Evolutionary conservation across 2,329 filamentous ascomycete genomes (phyloP).

Genomic region (Hyphodiscus sp.): DNA sequence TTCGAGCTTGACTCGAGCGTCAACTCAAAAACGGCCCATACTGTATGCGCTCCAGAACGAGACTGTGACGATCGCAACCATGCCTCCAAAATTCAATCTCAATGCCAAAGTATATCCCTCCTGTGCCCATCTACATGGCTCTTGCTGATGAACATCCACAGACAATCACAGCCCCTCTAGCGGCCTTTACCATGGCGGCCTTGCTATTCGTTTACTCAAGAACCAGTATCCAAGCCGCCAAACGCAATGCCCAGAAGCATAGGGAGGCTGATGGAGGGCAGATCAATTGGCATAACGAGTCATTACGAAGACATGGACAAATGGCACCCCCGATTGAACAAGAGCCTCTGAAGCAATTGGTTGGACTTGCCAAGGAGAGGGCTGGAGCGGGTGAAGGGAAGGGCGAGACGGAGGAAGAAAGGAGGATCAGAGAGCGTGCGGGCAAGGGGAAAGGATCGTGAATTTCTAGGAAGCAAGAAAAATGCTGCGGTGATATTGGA

Average conservation of each 20-base stretch:
- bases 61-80: constrained; percentile 1
- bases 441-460: constrained; percentile 4
- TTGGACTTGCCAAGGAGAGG: constrained; percentile 16
- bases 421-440: constrained; percentile 17
- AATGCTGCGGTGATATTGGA: neutral
- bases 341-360: constrained; percentile 28
- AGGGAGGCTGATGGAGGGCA: constrained; percentile 51
- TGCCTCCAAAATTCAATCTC: constrained; percentile 26
- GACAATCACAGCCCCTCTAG: constrained; percentile 41
- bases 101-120: constrained; percentile 18
- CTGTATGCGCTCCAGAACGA: constrained; percentile 5
- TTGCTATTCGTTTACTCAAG: constrained; percentile 53
- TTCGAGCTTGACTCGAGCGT: constrained; percentile 5
- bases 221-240: constrained; percentile 59
- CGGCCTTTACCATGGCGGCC: constrained; percentile 48
- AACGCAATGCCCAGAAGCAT: constrained; percentile 55
- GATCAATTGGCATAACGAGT: constrained; percentile 49
- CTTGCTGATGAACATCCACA: constrained; percentile 1
- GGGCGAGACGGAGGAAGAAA: constrained; percentile 21
- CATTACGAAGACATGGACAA: constrained; percentile 44
- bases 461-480: neutral
- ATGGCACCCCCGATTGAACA: constrained; percentile 34
- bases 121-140: neutral
- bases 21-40: neutral
- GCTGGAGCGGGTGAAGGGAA: constrained; percentile 4